Base-by-base conservation (phyloP, 1,139 yeast species). In the Hansenula sp. region DNA sequence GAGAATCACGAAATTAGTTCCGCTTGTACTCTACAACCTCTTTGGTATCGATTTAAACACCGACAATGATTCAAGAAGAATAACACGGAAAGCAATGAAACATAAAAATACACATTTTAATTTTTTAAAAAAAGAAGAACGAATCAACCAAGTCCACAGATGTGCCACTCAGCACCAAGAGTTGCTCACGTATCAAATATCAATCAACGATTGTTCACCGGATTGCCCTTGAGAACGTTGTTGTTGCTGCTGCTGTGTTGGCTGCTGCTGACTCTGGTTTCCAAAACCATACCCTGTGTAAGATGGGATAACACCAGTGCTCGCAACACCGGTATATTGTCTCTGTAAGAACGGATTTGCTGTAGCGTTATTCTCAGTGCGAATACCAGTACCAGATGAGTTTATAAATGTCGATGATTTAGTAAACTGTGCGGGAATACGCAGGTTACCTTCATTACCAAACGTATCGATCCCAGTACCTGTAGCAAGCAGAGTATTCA, bases 261-360 rank as follows among this genome's bases (percentile, higher is more conserved):
- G n/a, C n/a, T 59, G 60, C 33, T 52, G 64, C 47, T 67, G 73
- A 38, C 51, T 61, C 41, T 74, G 79, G 56, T 90, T 90, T 33
- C 97, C 98, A 66, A 90, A 90, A 2, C 98, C 98, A 61, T 82
- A 90, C 2, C 98, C 98, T 5, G 98, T 90, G 58, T 86, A 84
- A 1, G 84, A 72, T 9, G 88, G 84, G 40, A 76, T 76, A 46
- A 79, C 68, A 18, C 67, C 68, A 48, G 81, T 68, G 48, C 84
- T 64, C 42, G 84, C 80, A 51, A 88, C 73, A 53, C 96, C 95
- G 4, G 93, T 81, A 58, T 79, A 81, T 56, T 89, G 95, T 34
- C 81, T 75, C 44, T 76, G 79, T 53, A 85, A 69, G 63, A 90
- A 90, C 34, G 96, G 96, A 60, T 66, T 67, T 5, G 67, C 63